Conservation (phyloP, 148 eudicot genomes). For the Rheum nobile region DNA sequence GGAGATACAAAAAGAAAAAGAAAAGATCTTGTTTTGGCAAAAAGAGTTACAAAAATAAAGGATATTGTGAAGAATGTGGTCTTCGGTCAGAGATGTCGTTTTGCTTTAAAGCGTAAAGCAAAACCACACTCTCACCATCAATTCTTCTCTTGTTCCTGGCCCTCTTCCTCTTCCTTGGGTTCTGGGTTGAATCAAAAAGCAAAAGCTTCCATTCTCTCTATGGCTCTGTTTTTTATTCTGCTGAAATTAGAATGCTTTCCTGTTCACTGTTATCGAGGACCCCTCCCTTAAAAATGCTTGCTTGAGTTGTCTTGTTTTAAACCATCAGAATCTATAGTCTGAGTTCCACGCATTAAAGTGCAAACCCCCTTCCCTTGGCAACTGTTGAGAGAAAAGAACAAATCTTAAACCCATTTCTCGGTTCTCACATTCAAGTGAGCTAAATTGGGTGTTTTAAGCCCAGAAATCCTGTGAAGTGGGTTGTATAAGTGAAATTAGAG, state of each 20-base stretch:
- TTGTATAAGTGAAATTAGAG: neutral
- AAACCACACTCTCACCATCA: slow-evolving; percentile 15
- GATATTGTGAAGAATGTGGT: slow-evolving; percentile 13
- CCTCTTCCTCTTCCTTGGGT: neutral
- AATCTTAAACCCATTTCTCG: neutral
- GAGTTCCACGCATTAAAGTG: neutral
- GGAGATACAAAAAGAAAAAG: slow-evolving; percentile 14
- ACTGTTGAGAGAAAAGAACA: neutral
- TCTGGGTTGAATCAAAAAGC: neutral
- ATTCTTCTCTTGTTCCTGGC: neutral
- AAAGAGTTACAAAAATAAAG: neutral
- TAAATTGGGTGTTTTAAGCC: neutral
- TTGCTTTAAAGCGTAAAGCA: slow-evolving; percentile 15
- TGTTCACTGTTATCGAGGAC: slow-evolving; percentile 2
- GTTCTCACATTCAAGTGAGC: neutral
- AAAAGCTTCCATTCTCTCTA: slow-evolving; percentile 1
- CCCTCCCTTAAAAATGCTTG: neutral
- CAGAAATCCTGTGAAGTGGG: slow-evolving; percentile 3
- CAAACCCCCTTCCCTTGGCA: neutral
- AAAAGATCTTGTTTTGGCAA: neutral
- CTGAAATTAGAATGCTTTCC: slow-evolving; percentile 4
- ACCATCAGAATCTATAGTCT: slow-evolving; percentile 1
- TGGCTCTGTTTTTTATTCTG: neutral
- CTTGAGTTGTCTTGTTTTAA: slow-evolving; percentile 4
- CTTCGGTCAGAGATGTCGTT: slow-evolving; percentile 14